Percentiles rank a stretch among this genome's conserved stretches.
Conservation (phyloP, 2,329 filamentous ascomycete species). For the Rutstroemia sp. region DNA sequence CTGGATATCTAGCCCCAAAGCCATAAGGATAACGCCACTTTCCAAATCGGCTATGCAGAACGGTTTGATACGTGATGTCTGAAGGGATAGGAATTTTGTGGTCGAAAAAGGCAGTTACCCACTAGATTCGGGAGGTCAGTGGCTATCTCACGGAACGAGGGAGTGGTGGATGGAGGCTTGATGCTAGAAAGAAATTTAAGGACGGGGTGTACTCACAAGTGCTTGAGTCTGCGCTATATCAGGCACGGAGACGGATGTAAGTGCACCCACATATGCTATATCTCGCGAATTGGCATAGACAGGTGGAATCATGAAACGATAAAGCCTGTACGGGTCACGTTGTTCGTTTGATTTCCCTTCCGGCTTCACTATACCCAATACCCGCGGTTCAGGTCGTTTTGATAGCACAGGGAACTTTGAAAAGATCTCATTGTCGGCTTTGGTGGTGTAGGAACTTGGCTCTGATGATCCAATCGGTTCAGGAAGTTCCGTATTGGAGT, state of each 20-base stretch:
- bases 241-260: conserved; percentile 37
- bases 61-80: conserved; percentile 45
- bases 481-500: conserved; percentile 42
- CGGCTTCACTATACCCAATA: conserved; percentile 27
- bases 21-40: conserved; percentile 62
- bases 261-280: conserved; percentile 39
- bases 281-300: conserved; percentile 34
- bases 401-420: conserved; percentile 44
- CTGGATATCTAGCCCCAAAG: conserved; percentile 53
- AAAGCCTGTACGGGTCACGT: conserved; percentile 34
- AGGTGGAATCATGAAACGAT: conserved; percentile 41
- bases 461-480: conserved; percentile 31
- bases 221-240: conserved; percentile 42
- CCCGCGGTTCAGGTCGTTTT: conserved; percentile 43
- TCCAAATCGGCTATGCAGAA: conserved; percentile 61
- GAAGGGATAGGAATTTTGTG: conserved; percentile 34
- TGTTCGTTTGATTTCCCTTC: neutral
- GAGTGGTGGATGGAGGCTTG: no score
- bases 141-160: no score
- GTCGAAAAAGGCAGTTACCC: conserved; percentile 59
- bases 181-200: no score
- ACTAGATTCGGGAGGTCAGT: conserved; percentile 25
- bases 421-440: conserved; percentile 47
- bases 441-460: conserved; percentile 31
- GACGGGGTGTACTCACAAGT: conserved; percentile 27